Evolutionary conservation across 306 rosid species (phyloP), one percentile per base, ranked within the genome.

Genomic region (Purshia tridentata): DNA sequence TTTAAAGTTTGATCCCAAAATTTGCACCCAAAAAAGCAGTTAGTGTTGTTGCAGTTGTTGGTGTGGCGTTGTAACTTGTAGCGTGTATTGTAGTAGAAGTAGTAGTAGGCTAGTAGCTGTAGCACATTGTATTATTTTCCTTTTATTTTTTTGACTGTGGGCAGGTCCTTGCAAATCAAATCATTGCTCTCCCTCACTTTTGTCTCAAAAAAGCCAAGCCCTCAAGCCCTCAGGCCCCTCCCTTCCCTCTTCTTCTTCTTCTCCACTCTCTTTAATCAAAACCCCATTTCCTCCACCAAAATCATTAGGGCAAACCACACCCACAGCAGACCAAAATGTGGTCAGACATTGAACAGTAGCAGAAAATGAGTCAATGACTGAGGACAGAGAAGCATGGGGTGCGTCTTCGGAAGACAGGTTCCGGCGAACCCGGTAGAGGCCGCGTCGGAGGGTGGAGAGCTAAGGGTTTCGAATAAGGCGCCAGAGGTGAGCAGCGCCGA

Each of bases 131-230:
- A 4, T 7, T 0, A 44, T 6, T 44, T 42, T 41, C 9, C 6
- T 22, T 11, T 41, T 41, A 15, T 63, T 64, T 16, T 18, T 73
- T 63, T 62, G 22, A 8, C 83, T 89, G 96, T 86, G 96, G 90
- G 88, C 82, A 83, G 64, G 46, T 51, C 78, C 48, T 55, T 54
- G 44, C 53, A 76, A 84, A 91, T 91, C 96, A 91, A 88, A 91
- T 91, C 96, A 91, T 91, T 86, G 84, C 87, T 80, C 66, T 78
- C 59, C 54, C 39, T 85, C 76, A 67, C 97, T 88, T 91, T 94
- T 91, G 92, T 91, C 95, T 87, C 84, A 59, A 41, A 80, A 91
- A 86, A 84, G 88, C 84, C 81, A 59, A 80, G 70, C 73, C 81
- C 85, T 80, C 2, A 29, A 29, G 35, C 35, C 81, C 85, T 80